Evolutionary conservation across 1,139 yeast genomes (phyloP).

Genomic region (Protomyces gravidus): DNA sequence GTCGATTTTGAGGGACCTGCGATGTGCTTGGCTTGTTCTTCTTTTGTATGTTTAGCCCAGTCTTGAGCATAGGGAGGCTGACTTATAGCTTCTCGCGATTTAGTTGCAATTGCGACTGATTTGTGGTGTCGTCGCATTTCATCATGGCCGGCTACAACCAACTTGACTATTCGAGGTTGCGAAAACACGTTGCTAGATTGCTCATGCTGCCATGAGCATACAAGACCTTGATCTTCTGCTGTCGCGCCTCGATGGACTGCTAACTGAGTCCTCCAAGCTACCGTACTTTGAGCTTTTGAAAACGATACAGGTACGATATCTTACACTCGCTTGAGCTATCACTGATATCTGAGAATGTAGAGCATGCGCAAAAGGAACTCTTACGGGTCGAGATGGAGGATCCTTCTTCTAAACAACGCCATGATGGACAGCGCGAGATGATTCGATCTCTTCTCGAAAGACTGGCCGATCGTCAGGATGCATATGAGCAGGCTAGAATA

Average conservation of each 20-base stretch:
- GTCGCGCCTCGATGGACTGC: background rate
- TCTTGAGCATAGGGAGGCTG: constrained; percentile 13
- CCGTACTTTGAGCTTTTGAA: background rate
- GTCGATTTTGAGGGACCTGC: background rate
- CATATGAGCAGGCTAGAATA: background rate
- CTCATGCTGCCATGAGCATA: background rate
- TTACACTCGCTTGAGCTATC: too few relatives aligned
- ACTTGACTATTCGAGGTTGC: too few relatives aligned
- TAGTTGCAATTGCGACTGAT: too few relatives aligned
- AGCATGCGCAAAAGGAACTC: constrained; percentile 20
- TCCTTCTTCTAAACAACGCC: background rate
- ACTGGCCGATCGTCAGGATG: constrained; percentile 9
- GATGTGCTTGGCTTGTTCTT: background rate
- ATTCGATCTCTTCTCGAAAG: constrained; percentile 7
- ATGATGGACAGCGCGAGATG: background rate
- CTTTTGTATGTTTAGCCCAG: constrained; percentile 14
- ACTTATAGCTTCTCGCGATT: too few relatives aligned
- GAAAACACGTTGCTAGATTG: too few relatives aligned
- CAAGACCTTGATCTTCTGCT: background rate
- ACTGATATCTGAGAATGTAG: constrained; percentile 28
- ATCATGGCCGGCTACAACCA: too few relatives aligned
- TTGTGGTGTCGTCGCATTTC: too few relatives aligned
- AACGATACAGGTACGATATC: background rate
- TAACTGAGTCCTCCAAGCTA: background rate
- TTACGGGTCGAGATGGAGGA: constrained; percentile 3